These are phyloP conservation scores for Aspergillus homomorphus DNA, from an alignment of 495 filamentous ascomycete genomes.

Conservation along the genomic window DNA sequence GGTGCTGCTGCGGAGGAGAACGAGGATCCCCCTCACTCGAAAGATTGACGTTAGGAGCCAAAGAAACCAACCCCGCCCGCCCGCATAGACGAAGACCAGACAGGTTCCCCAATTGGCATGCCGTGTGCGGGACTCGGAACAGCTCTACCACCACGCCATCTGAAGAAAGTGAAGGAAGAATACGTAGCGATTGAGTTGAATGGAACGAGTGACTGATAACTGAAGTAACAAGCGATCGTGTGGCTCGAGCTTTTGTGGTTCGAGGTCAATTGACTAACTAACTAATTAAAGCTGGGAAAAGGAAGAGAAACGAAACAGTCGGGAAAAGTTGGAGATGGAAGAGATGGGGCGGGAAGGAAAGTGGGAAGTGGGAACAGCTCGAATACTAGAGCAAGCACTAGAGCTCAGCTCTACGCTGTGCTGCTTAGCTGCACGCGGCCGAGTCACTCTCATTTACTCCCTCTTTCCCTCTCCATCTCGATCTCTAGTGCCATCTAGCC, in stretches of 20 bases:
- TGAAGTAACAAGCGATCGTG: too few relatives aligned
- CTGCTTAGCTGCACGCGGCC: not conserved
- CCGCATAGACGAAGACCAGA: not conserved
- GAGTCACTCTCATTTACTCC: too few relatives aligned
- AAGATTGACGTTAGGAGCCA: slow-evolving; percentile 14
- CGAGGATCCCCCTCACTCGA: slow-evolving; percentile 6
- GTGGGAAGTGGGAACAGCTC: not conserved
- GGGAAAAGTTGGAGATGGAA: not conserved
- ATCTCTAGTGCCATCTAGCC: too few relatives aligned
- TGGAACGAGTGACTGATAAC: too few relatives aligned
- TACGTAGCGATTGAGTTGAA: too few relatives aligned
- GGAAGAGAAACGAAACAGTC: not conserved
- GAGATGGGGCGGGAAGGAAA: too few relatives aligned
- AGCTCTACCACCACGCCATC: not conserved
- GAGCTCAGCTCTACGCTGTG: too few relatives aligned
- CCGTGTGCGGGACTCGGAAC: too few relatives aligned
- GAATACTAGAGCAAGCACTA: not conserved
- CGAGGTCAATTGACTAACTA: too few relatives aligned
- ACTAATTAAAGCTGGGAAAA: not conserved
- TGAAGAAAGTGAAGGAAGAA: too few relatives aligned
- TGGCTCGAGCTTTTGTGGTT: too few relatives aligned
- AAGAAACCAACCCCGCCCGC: slow-evolving; percentile 22
- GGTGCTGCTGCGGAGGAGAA: not conserved
- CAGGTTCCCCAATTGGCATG: not conserved
- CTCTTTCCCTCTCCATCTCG: too few relatives aligned